A percentile compares a stretch with the other conserved stretches of the same genome.
Conservation (phyloP, 768 basidiomycete species). For the Rickenella mellea region DNA sequence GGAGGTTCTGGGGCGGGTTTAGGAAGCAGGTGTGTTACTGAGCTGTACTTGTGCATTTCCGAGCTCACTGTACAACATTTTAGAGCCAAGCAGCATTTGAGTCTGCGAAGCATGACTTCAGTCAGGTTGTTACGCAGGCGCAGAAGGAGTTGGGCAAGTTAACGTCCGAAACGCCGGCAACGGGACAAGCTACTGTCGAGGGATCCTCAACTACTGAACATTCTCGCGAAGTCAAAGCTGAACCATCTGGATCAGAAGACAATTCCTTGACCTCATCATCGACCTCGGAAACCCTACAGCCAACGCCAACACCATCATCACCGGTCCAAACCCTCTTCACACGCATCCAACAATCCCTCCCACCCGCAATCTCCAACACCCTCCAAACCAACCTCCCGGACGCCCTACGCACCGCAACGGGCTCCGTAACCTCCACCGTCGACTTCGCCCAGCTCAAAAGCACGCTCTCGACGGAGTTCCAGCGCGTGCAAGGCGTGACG, state of each 20-base stretch:
- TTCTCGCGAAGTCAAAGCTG: slow-evolving; percentile 10
- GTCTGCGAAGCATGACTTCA: slow-evolving; percentile 63
- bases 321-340: slow-evolving; percentile 44
- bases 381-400: slow-evolving; percentile 65
- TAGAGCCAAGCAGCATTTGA: slow-evolving; percentile 66
- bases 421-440: slow-evolving; percentile 36
- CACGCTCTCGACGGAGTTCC: slow-evolving; percentile 55
- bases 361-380: slow-evolving; percentile 61
- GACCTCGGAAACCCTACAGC: not conserved
- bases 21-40: slow-evolving; percentile 63
- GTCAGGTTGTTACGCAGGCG: slow-evolving; percentile 66
- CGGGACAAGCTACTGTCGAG: too few relatives aligned
- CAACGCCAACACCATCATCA: slow-evolving; percentile 6
- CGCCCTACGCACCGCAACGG: slow-evolving; percentile 41
- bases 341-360: slow-evolving; percentile 64
- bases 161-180: slow-evolving; percentile 24
- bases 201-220: slow-evolving; percentile 7
- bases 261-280: not conserved
- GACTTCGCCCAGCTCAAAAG: slow-evolving; percentile 62
- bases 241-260: slow-evolving; percentile 12
- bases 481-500: slow-evolving; percentile 66
- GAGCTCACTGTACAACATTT: not conserved
- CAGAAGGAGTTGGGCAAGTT: slow-evolving; percentile 68
- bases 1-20: slow-evolving; percentile 85
- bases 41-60: not conserved